These are phyloP conservation scores for Cynanchum wilfordii DNA, from an alignment of 257 asterid species.

Conservation along the genomic window DNA sequence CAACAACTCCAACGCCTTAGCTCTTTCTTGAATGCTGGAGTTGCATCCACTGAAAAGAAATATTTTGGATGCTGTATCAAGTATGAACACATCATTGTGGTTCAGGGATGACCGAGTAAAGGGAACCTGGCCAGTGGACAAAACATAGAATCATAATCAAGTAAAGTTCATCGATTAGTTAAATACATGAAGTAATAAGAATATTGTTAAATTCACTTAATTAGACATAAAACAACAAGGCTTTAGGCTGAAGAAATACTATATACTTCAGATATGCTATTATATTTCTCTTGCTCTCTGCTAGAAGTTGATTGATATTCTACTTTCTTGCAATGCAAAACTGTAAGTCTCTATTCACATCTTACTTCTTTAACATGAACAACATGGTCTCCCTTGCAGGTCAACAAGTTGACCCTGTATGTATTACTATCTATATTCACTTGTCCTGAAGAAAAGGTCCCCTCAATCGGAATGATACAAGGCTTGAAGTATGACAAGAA, in stretches of 20 bases:
- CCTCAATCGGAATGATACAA: slow-evolving; percentile 77
- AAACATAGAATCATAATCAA: neutral
- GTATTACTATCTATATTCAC: too few relatives aligned
- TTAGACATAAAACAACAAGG: neutral
- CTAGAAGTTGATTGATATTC: neutral
- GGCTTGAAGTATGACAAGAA: slow-evolving; percentile 89
- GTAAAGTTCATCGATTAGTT: neutral
- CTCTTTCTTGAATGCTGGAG: too few relatives aligned
- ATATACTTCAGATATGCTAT: neutral
- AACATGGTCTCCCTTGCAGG: slow-evolving; percentile 78
- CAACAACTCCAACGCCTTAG: too few relatives aligned
- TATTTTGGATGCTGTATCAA: slow-evolving; percentile 66
- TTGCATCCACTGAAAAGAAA: slow-evolving; percentile 80
- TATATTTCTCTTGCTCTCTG: neutral
- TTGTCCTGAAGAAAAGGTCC: slow-evolving; percentile 53
- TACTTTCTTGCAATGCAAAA: neutral
- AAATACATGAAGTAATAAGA: neutral
- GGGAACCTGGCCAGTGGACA: slow-evolving; percentile 42
- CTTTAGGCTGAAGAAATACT: neutral
- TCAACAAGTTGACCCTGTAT: slow-evolving; percentile 34
- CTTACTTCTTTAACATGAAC: slow-evolving; percentile 80
- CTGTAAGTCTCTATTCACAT: neutral
- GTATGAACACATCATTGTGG: slow-evolving; percentile 72
- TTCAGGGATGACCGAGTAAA: slow-evolving; percentile 72
- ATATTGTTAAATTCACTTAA: neutral